These are phyloP conservation scores for Colletotrichum tofieldiae DNA, from an alignment of 2,329 filamentous ascomycete genomes.

Conservation along the genomic window DNA sequence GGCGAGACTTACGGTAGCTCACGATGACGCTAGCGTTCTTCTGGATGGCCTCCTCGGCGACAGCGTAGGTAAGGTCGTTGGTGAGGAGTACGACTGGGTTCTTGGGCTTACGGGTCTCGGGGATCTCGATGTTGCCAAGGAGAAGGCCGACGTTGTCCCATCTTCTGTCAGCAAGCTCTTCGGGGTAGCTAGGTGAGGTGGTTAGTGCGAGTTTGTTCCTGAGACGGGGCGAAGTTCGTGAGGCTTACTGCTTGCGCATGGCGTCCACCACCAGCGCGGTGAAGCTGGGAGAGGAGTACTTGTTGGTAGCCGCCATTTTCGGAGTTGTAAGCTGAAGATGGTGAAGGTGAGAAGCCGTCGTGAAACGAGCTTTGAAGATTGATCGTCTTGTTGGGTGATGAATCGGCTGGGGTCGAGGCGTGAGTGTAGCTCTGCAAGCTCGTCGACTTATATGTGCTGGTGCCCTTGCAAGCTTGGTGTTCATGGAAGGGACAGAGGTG, in stretches of 20 bases:
- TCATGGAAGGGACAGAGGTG: slow-evolving; percentile 21
- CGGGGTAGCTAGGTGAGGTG: slow-evolving; percentile 79
- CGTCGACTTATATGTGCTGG: slow-evolving; percentile 40
- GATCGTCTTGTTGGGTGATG: background rate
- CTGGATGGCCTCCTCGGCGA: slow-evolving; percentile 90
- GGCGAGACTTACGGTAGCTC: slow-evolving; percentile 79
- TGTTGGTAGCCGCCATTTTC: slow-evolving; percentile 32
- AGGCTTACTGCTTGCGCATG: slow-evolving; percentile 82
- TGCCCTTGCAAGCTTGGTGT: slow-evolving; percentile 27
- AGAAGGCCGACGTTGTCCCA: slow-evolving; percentile 98
- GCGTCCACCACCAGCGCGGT: slow-evolving; percentile 78
- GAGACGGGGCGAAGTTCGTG: background rate
- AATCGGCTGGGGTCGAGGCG: slow-evolving; percentile 1
- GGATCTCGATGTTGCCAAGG: slow-evolving; percentile 58
- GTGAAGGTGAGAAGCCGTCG: background rate
- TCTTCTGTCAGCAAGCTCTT: slow-evolving; percentile 87
- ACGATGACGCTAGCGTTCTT: slow-evolving; percentile 85
- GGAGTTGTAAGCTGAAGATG: background rate
- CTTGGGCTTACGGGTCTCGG: slow-evolving; percentile 49
- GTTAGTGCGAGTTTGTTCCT: slow-evolving; percentile 11
- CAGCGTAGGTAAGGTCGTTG: slow-evolving; percentile 90
- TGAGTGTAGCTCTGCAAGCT: slow-evolving; percentile 27
- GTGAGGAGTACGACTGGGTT: slow-evolving; percentile 70
- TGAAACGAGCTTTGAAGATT: background rate
- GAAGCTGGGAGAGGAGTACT: slow-evolving; percentile 54